Base-by-base conservation (phyloP, 257 asterid species). In the Schizonepeta tenuifolia region DNA sequence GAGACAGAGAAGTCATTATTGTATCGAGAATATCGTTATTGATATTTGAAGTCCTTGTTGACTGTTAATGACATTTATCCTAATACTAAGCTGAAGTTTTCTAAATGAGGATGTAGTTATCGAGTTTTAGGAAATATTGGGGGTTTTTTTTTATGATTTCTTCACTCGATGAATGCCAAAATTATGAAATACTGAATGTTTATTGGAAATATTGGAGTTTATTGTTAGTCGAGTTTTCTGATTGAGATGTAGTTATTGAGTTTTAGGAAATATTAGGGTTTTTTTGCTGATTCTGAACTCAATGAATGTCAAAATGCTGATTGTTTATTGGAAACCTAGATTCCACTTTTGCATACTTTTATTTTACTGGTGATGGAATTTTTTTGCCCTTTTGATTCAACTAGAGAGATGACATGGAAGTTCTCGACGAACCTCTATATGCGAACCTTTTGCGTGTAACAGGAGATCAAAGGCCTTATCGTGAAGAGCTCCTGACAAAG, bases 341-440 rank as follows among this genome's bases (percentile, higher is more conserved):
- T 47, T 69, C 40, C 28, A 43, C 8, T 24, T 14, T 64, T 56
- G 20, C 69, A 69, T 12, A 38, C 61, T n/a, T 47, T 12, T 5
- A 22, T 70, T 46, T 49, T 51, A 14, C 13, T 55, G 31, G 50
- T 69, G 66, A 66, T 62, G 56, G 41, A 22, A 13, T 28, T 20
- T 49, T 14, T 44, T 38, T 38, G 20, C 35, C 13, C 14, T 17
- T 65, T 59, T 66, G 46, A 40, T 79, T 73, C 84, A 41, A 18
- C 24, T 87, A 91, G 96, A 88, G 96, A 75, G 88, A 91, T 83
- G 97, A 91, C 62, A 81, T 64, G 13, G 95, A 91, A 77, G 95
- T 91, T 55, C 90, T 89, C 20, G 97, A 91, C 73, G 97, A 91
- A 77, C 97, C 96, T 28, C 85, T 91, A 7, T 91, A 91, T 83